These are phyloP conservation scores for Diversispora eburnea DNA, from an alignment of 192 early-diverging fungal genomes.

Conservation along the genomic window DNA sequence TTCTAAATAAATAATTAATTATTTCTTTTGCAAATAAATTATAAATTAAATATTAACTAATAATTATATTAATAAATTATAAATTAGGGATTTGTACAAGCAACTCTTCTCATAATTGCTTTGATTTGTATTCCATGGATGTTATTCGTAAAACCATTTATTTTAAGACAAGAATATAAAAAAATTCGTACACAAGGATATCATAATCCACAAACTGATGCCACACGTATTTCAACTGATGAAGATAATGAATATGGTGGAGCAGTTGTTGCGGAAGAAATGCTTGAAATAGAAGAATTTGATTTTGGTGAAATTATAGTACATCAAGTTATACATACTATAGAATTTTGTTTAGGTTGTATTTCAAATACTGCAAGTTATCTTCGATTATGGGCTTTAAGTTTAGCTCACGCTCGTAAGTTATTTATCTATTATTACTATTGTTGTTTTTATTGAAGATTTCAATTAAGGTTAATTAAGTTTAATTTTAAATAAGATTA, in stretches of 20 bases:
- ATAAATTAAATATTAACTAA: background rate
- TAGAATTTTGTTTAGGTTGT: conserved; percentile 93
- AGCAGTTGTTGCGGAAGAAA: conserved; percentile 62
- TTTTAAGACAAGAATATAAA: conserved; percentile 77
- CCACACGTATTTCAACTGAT: conserved; percentile 43
- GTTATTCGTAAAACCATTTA: conserved; percentile 89
- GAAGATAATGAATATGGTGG: conserved; percentile 44
- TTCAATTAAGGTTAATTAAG: background rate
- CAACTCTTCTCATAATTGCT: conserved; percentile 74
- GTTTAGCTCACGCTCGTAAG: conserved; percentile 92
- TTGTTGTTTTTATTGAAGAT: background rate
- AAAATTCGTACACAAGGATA: conserved; percentile 73
- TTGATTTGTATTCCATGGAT: conserved; percentile 96
- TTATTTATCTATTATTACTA: conserved; percentile 7
- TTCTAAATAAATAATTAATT: too few species aligned
- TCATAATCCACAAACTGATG: conserved; percentile 51
- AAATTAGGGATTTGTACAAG: conserved; percentile 65
- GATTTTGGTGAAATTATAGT: conserved; percentile 97
- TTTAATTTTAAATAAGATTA: background rate
- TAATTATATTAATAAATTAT: background rate
- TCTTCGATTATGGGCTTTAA: conserved; percentile 97
- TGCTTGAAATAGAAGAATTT: conserved; percentile 65
- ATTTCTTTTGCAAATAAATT: background rate
- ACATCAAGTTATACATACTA: conserved; percentile 96
- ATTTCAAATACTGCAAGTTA: conserved; percentile 99